Base-by-base conservation (phyloP, 257 asterid species). In the Solanum sejunctum region DNA sequence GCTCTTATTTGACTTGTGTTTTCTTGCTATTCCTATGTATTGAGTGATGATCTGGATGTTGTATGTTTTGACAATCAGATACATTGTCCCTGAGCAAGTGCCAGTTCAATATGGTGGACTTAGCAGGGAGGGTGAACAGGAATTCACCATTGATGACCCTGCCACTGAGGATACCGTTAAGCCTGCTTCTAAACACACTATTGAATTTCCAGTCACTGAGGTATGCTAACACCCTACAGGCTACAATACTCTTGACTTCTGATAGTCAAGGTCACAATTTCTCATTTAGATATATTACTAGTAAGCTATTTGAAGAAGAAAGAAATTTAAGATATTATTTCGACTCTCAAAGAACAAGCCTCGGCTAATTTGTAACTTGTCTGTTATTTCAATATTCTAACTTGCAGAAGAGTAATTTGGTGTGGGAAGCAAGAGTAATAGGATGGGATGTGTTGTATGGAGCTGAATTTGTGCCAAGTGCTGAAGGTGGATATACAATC, bases 51-150 rank as follows among this genome's bases (percentile, higher is more conserved):
- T 67, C 7, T 67, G 23, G 26, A 15, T 64, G 11, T 23, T 23
- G 10, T 6, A 28, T 55, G 6, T 57, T 18, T 18, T 18, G 26
- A 57, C 12, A 64, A n/a, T 83, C 89, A 93, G 97, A 64, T 93
- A 93, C 89, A 87, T 92, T 51, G 91, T 93, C 39, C 93, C 94
- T 1, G 97, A 92, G 90, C 93, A 93, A 78, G 93, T 93, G 6
- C 97, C 94, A 1, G 91, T 86, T 80, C 92, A 89, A 60, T 93
- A 92, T 8, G 97, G 97, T 66, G 97, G 97, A 70, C 93, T 93
- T 71, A 91, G 93, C 92, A 88, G 81, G 83, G 93, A 81, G 60
- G 91, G 91, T 0, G 95, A 89, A 23, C 78, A 87, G 2, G 95
- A 90, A 84, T 91, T 93, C 90, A 84, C 92, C 57, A 58, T 86